Conservation (phyloP, 2,329 filamentous ascomycete genomes). For the Paraphoma chrysanthemicola region DNA sequence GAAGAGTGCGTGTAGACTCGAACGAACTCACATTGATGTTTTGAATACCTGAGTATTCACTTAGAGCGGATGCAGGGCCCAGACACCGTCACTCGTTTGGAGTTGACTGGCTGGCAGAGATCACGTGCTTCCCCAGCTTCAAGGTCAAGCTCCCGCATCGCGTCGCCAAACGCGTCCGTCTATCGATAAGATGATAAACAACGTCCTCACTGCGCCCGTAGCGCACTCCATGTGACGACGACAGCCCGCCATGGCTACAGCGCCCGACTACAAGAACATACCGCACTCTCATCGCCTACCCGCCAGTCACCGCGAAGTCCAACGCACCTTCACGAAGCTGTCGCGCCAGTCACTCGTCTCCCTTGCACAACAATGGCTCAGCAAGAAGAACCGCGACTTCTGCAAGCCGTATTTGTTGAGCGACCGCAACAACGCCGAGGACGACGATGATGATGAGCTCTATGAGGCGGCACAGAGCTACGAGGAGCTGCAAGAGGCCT, state of each 20-base stretch:
- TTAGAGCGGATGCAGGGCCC: too few relatives aligned
- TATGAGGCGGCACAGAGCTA: constrained; percentile 73
- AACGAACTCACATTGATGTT: not conserved
- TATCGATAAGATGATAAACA: constrained; percentile 36
- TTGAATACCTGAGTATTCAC: not conserved
- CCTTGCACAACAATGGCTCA: constrained; percentile 79
- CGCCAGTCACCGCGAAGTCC: constrained; percentile 67
- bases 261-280: constrained; percentile 75
- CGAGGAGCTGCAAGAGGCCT: constrained; percentile 67
- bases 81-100: too few relatives aligned
- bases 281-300: constrained; percentile 74
- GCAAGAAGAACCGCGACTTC: constrained; percentile 66
- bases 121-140: constrained; percentile 17
- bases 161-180: constrained; percentile 11
- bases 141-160: constrained; percentile 7
- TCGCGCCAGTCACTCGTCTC: constrained; percentile 75
- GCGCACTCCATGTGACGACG: constrained; percentile 35
- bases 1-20: too few relatives aligned
- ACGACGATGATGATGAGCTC: constrained; percentile 63
- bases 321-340: constrained; percentile 72
- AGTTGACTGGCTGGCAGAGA: not conserved
- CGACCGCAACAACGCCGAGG: constrained; percentile 52
- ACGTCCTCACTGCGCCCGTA: constrained; percentile 16
- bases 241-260: constrained; percentile 57
- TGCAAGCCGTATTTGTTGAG: constrained; percentile 65